These are phyloP conservation scores for Thelephora aurantiotincta DNA, from an alignment of 768 basidiomycete genomes.

Conservation along the genomic window DNA sequence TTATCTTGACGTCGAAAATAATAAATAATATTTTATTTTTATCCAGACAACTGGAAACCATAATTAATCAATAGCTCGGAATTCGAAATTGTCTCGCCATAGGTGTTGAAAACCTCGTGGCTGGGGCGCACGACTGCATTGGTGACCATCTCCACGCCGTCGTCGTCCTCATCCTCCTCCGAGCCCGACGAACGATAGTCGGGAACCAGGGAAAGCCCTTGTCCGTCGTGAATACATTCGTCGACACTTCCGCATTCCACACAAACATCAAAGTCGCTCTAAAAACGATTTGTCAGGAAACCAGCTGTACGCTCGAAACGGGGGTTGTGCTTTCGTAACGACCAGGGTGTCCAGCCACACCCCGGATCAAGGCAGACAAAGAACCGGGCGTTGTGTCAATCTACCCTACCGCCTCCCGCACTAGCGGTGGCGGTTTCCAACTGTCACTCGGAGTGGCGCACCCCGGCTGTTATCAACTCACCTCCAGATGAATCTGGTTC, in stretches of 20 bases:
- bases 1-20: background rate
- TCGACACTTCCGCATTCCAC: conserved; percentile 21
- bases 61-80: conserved; percentile 24
- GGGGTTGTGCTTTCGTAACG: too few relatives aligned
- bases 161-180: conserved; percentile 2
- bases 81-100: conserved; percentile 22
- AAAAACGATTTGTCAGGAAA: background rate
- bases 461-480: conserved; percentile 6
- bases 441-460: too few relatives aligned
- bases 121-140: conserved; percentile 14
- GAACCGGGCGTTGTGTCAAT: too few relatives aligned
- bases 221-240: conserved; percentile 24
- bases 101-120: conserved; percentile 28
- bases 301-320: too few relatives aligned
- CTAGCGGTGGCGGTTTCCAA: too few relatives aligned
- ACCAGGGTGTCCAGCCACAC: too few relatives aligned
- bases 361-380: too few relatives aligned
- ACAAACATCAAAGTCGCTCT: conserved; percentile 28
- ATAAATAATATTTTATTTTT: conserved; percentile 16
- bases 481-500: conserved; percentile 25
- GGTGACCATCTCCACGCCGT: conserved; percentile 27
- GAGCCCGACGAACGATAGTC: background rate
- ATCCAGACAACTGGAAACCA: conserved; percentile 24
- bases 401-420: too few relatives aligned
- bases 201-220: conserved; percentile 4